phyloP scores from a whole-genome alignment of 208 protist genomes.

The Leptomonas seymouri region DNA sequence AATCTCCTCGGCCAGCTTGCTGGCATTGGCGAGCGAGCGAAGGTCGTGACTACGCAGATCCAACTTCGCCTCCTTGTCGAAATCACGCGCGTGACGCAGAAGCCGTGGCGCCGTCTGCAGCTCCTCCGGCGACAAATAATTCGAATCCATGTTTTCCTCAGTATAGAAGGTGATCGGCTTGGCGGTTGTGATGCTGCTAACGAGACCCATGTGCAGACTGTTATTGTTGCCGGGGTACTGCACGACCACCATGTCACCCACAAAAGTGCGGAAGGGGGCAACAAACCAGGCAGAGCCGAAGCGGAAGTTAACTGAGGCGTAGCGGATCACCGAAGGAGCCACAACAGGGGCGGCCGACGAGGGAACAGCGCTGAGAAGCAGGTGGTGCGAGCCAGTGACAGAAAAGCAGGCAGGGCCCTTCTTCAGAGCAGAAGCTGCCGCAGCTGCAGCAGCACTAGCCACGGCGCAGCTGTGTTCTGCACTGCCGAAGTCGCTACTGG shows the following conservation, averaged over 20 bases:
- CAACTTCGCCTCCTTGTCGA: constrained; percentile 76
- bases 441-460: neutral
- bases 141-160: constrained; percentile 59
- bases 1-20: constrained; percentile 53
- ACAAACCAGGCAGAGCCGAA: constrained; percentile 90
- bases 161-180: constrained; percentile 79
- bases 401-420: constrained; percentile 6
- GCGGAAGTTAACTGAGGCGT: constrained; percentile 88
- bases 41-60: constrained; percentile 75
- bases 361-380: neutral
- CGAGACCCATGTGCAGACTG: constrained; percentile 79
- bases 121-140: constrained; percentile 68
- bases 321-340: constrained; percentile 44
- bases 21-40: constrained; percentile 57
- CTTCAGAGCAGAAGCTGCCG: neutral
- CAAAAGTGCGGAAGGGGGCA: constrained; percentile 73
- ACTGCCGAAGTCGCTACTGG: constrained; percentile 38
- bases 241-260: constrained; percentile 85
- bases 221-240: constrained; percentile 65
- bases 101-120: constrained; percentile 58
- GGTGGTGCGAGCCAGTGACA: constrained; percentile 21
- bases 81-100: constrained; percentile 78
- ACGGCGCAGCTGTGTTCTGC: constrained; percentile 10
- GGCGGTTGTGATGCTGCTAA: constrained; percentile 66
- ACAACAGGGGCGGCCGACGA: constrained; percentile 3